A percentile compares a stretch with the other conserved stretches of the same genome.
Evolutionary conservation across 495 filamentous ascomycete genomes (phyloP).

Genomic region (Penicillium nucicola): DNA sequence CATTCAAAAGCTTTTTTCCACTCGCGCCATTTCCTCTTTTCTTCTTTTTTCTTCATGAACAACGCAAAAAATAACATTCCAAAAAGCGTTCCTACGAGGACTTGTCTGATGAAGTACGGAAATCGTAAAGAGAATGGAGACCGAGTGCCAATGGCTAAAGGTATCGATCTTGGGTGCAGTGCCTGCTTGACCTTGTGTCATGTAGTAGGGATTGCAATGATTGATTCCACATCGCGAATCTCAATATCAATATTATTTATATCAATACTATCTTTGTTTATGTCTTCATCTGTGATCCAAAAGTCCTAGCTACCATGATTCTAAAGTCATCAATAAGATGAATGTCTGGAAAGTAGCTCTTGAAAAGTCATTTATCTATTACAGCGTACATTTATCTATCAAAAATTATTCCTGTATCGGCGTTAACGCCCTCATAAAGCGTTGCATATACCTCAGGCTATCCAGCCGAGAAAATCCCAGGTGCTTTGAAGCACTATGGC

Average conservation of each 20-base stretch:
- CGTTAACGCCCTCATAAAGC: not conserved
- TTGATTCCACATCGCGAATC: slow-evolving; percentile 54
- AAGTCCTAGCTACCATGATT: too few species aligned
- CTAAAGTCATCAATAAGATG: too few species aligned
- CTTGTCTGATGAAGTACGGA: slow-evolving; percentile 56
- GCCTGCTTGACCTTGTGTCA: slow-evolving; percentile 41
- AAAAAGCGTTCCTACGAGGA: slow-evolving; percentile 62
- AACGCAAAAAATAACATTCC: slow-evolving; percentile 66
- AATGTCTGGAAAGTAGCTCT: too few species aligned
- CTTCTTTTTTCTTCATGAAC: slow-evolving; percentile 56
- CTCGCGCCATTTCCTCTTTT: slow-evolving; percentile 20
- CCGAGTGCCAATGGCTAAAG: slow-evolving; percentile 33
- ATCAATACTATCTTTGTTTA: slow-evolving; percentile 1
- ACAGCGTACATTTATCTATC: not conserved
- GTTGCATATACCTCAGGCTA: not conserved
- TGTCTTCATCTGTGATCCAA: slow-evolving; percentile 6
- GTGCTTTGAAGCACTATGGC: not conserved
- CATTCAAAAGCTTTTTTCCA: slow-evolving; percentile 17
- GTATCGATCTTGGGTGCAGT: slow-evolving; percentile 69
- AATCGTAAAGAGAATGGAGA: slow-evolving; percentile 69
- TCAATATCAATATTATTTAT: slow-evolving; percentile 5
- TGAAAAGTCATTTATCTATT: not conserved
- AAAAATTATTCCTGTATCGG: not conserved
- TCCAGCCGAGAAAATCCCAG: not conserved
- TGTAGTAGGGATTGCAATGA: slow-evolving; percentile 66